Base-by-base conservation (phyloP, 2,329 filamentous ascomycete species). In the Purpureocillium lavendulum region DNA sequence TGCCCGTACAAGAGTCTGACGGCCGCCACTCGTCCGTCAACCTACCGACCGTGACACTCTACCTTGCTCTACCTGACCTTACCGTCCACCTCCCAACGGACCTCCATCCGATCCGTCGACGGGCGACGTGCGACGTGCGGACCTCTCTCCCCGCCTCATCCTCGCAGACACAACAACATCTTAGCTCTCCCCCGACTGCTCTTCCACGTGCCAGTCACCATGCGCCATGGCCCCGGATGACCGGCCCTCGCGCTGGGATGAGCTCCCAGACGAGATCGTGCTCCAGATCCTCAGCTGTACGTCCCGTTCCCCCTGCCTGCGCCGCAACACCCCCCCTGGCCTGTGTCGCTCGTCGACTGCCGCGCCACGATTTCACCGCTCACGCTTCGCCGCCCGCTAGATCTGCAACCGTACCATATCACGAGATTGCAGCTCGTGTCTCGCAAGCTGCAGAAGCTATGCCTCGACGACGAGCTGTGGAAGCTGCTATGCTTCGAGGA, bases 391-490 rank as follows among this genome's bases (percentile, higher is more conserved):
- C 21, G 3, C 17, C 21, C 4, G 21, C 14, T 40, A 65, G 61
- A 59, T 44, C 58, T 65, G 41, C 54, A 59, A n/a, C 61, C 61
- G 21, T 47, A 48, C 24, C 44, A 59, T 33, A 50, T 89, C 43
- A 75, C 82, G 41, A 70, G 61, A 40, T 65, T 90, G 28, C 86
- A 89, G 60, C 70, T 75, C 15, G 77, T 87, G 11, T 90, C 79
- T 18, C 77, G 70, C 46, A 71, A 69, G 33, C 75, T 90, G 42
- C 71, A 81, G 21, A 60, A 66, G 24, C 67, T 92, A 32, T 82
- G 77, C 30, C 80, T 87, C 41, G 87, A 94, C 55, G 75, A 84
- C 50, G 73, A 70, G 30, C 66, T 90, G 29, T 96, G 89, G 89
- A 82, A 83, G 45, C 64, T 71, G 3, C 71, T 81, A 54, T 89